These are phyloP conservation scores for Talinum fruticosum DNA, from an alignment of 148 eudicot genomes.

Conservation along the genomic window DNA sequence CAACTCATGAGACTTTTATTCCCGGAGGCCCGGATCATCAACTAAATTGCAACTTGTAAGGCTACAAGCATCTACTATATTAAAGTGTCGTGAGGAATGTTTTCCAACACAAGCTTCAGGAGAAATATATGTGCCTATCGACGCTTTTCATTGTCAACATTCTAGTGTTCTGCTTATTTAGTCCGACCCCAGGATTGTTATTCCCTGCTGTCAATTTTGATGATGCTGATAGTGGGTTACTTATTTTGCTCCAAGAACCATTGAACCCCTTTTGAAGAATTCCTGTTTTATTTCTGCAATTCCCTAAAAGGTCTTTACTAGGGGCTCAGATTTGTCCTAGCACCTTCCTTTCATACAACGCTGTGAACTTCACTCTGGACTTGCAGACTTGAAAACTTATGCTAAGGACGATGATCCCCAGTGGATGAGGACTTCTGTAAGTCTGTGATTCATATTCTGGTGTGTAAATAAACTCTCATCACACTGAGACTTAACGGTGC, in stretches of 20 bases:
- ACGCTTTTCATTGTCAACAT: too few relatives aligned
- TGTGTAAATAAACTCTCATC: not conserved
- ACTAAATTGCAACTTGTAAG: not conserved
- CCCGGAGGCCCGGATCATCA: not conserved
- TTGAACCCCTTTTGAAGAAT: not conserved
- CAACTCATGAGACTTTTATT: not conserved
- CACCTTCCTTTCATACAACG: not conserved
- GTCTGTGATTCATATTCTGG: slow-evolving; percentile 6
- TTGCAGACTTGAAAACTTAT: slow-evolving; percentile 5
- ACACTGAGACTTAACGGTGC: slow-evolving; percentile 6
- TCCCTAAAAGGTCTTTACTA: not conserved
- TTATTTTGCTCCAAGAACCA: not conserved
- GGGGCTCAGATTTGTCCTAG: not conserved
- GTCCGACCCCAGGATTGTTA: not conserved
- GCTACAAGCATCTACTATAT: not conserved
- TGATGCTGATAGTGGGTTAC: not conserved
- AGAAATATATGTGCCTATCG: not conserved
- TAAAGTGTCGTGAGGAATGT: not conserved
- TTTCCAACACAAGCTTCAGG: not conserved
- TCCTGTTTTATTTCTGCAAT: not conserved
- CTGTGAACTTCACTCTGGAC: slow-evolving; percentile 6
- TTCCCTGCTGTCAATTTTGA: not conserved
- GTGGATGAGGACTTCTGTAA: not conserved
- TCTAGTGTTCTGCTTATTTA: not conserved
- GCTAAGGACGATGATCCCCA: not conserved